A percentile compares a stretch with the other conserved stretches of the same genome.
phyloP scores from a whole-genome alignment of 306 rosid species.

The Carpinus fangiana region DNA sequence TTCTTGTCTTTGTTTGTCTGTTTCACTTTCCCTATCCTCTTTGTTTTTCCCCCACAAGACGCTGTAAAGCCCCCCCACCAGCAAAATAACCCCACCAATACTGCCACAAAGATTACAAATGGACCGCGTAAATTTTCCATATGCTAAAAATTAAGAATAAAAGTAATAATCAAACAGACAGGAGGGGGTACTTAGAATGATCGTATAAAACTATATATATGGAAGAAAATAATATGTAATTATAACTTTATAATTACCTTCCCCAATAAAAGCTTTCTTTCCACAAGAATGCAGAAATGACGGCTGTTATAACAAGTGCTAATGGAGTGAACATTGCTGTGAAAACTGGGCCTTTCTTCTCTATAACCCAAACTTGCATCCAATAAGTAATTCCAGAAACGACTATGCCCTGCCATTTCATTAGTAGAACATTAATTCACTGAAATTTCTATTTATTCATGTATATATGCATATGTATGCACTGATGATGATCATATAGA shows the following conservation, averaged over 20 bases:
- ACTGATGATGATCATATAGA: no score
- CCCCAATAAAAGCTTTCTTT: slow-evolving; percentile 72
- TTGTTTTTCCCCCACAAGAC: slow-evolving; percentile 88
- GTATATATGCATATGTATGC: not conserved
- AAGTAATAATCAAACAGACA: not conserved
- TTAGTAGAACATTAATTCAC: no score
- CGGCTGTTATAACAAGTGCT: slow-evolving; percentile 71
- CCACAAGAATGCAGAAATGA: slow-evolving; percentile 73
- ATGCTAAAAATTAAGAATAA: not conserved
- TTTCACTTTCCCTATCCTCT: slow-evolving; percentile 36
- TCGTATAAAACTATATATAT: no score
- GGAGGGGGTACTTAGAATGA: not conserved
- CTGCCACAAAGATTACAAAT: slow-evolving; percentile 35
- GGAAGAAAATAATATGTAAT: not conserved
- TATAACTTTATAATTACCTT: slow-evolving; percentile 43
- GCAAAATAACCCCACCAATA: slow-evolving; percentile 68
- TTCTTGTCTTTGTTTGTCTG: slow-evolving; percentile 30
- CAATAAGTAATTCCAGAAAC: slow-evolving; percentile 82
- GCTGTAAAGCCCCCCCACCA: slow-evolving; percentile 73
- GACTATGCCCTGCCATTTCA: slow-evolving; percentile 67
- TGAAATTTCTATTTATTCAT: not conserved
- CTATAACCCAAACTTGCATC: slow-evolving; percentile 84
- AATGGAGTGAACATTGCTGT: slow-evolving; percentile 86
- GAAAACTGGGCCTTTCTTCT: slow-evolving; percentile 86
- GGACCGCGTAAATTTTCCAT: not conserved